Conservation (phyloP, 2,329 filamentous ascomycete genomes). For the Fusarium setosum region DNA sequence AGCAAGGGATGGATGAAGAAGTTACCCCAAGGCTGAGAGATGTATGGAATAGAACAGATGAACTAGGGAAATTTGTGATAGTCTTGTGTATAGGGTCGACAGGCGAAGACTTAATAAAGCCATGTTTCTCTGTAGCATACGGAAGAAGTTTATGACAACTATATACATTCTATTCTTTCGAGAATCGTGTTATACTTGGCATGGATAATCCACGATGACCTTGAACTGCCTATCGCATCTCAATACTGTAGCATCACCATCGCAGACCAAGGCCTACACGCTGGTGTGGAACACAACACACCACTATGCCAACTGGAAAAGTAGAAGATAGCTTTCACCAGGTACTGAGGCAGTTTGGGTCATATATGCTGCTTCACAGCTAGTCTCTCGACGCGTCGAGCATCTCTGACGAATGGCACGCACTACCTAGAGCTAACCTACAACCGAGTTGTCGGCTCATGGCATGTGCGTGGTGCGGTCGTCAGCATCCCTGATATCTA, state of each 20-base stretch:
- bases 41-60: neutral
- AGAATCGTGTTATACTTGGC: neutral
- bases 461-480: neutral
- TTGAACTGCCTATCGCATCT: neutral
- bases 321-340: neutral
- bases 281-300: neutral
- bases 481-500: neutral
- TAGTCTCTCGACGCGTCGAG: neutral
- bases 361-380: neutral
- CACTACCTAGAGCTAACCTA: neutral
- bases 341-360: neutral
- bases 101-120: neutral
- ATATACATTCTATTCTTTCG: neutral
- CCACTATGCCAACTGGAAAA: neutral
- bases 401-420: neutral
- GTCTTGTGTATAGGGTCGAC: neutral
- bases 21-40: neutral
- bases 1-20: neutral
- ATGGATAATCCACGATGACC: neutral
- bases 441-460: neutral
- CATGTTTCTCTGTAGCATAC: neutral
- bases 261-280: neutral
- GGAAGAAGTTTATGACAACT: neutral
- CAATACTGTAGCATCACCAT: neutral
- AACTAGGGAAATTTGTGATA: neutral